Evolutionary conservation across 2,329 filamentous ascomycete species (phyloP).

Genomic region (Diaporthe eres): DNA sequence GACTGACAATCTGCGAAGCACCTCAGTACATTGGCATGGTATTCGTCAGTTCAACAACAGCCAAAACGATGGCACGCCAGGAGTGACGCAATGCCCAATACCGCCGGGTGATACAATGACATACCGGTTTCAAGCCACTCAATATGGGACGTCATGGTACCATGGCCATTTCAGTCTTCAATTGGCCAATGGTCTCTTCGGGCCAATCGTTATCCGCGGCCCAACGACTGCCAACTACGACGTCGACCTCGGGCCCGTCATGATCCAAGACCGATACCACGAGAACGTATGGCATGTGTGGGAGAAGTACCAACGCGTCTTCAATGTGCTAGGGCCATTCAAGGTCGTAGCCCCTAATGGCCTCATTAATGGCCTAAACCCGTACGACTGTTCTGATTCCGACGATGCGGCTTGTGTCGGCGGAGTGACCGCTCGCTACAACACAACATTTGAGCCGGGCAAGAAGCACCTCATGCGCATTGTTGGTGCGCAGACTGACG

Average conservation of each 20-base stretch:
- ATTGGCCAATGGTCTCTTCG: conserved; percentile 69
- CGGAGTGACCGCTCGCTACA: conserved; percentile 46
- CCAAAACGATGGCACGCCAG: conserved; percentile 63
- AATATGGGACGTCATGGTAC: conserved; percentile 58
- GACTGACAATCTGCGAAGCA: background rate
- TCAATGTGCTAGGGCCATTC: conserved; percentile 9
- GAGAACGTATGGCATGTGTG: conserved; percentile 42
- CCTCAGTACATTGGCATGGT: conserved; percentile 77
- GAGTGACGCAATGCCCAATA: conserved; percentile 67
- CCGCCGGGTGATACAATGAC: conserved; percentile 43
- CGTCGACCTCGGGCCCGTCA: conserved; percentile 71
- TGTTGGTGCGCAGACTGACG: conserved; percentile 61
- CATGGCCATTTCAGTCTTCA: conserved; percentile 66
- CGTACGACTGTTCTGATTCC: conserved; percentile 28
- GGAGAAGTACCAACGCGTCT: conserved; percentile 22
- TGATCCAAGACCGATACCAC: conserved; percentile 73
- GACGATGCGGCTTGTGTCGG: conserved; percentile 39
- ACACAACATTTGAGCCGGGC: conserved; percentile 49
- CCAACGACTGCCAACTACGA: conserved; percentile 73
- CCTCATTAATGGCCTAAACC: conserved; percentile 34
- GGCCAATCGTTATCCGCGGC: conserved; percentile 73
- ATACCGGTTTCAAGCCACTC: conserved; percentile 70
- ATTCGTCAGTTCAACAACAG: conserved; percentile 74
- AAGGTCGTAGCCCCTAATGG: conserved; percentile 25
- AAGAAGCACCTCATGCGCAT: conserved; percentile 61